Evolutionary conservation across 768 basidiomycete species (phyloP), one percentile per base, ranked within the genome.

Genomic region (Harrya chromipes): DNA sequence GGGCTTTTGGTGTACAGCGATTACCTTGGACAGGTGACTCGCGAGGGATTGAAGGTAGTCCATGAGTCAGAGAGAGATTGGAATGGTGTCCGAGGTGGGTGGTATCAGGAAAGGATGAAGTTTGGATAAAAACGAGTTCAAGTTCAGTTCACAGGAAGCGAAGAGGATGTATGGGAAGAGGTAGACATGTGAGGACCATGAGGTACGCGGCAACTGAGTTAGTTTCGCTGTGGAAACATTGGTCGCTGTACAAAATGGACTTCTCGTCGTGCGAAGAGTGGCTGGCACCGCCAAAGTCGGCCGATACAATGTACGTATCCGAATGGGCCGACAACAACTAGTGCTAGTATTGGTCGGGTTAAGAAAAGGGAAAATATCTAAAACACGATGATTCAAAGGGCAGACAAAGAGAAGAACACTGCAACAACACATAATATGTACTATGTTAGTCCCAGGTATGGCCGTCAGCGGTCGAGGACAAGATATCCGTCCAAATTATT

Each of bases 141-240:
- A 21, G 40, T 26, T 35, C 7, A 23, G 36, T n/a, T 47, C 21
- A n/a, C 23, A 29, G 36, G 33, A 44, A 35, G 34, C 4, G 43
- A 36, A 47, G 19, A 26, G 46, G 33, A 27, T 29, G 17, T 9
- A 4, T 35, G 46, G 37, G 19, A 43, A 26, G 24, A 34, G 26
- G 16, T 42, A 42, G 19, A 9, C 19, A 36, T 46, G 55, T n/a
- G 43, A 26, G 34, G 40, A 48, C 46, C 57, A 60, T 60, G 61
- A 51, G 54, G 50, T 40, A 43, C 33, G 44, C 50, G 35, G 24
- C 21, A 31, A 31, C 31, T 37, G 61, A 55, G 62, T 40, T 29
- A 64, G 44, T 45, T 62, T 62, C 24, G 61, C 61, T 12, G 60
- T 41, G 50, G 49, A 49, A 33, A 20, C 58, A 61, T 63, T 60